Percentiles rank a stretch among this genome's conserved stretches.
These are phyloP conservation scores for Fusarium oligoseptatum DNA, from an alignment of 2,329 filamentous ascomycete species.

Conservation along the genomic window DNA sequence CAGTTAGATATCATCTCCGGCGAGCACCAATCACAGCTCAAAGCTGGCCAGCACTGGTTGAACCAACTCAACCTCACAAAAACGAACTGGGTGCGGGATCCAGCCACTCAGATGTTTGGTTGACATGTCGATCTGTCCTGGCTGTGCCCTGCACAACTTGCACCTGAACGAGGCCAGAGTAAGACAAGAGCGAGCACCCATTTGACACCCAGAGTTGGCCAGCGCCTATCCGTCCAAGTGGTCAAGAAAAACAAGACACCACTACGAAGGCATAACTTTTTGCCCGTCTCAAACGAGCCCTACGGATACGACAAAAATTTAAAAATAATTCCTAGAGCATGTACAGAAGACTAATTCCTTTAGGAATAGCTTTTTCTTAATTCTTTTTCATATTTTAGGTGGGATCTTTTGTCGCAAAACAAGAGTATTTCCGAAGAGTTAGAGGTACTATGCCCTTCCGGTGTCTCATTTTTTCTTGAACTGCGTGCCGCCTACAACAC, in stretches of 20 bases:
- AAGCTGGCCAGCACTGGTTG: conserved; percentile 1
- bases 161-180: conserved; percentile 38
- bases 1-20: conserved; percentile 28
- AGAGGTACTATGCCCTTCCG: too few species aligned
- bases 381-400: too few species aligned
- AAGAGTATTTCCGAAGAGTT: too few species aligned
- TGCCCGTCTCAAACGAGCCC: too few species aligned
- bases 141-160: conserved; percentile 41
- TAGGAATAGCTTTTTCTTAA: too few species aligned
- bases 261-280: too few species aligned
- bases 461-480: too few species aligned
- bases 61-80: background rate
- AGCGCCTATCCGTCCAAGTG: conserved; percentile 30
- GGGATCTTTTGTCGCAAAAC: too few species aligned
- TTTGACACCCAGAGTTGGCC: conserved; percentile 38
- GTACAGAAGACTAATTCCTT: too few species aligned
- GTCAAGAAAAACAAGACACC: too few species aligned
- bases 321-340: too few species aligned
- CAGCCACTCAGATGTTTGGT: conserved; percentile 36
- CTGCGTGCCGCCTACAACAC: background rate
- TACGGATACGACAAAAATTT: too few species aligned
- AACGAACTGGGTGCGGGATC: conserved; percentile 16
- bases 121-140: conserved; percentile 43
- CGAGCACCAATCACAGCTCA: conserved; percentile 37
- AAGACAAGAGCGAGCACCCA: conserved; percentile 35